Percentiles rank a stretch among this genome's conserved stretches.
Evolutionary conservation across 257 asterid genomes (phyloP).

Genomic region (Orobanche coerulescens): DNA sequence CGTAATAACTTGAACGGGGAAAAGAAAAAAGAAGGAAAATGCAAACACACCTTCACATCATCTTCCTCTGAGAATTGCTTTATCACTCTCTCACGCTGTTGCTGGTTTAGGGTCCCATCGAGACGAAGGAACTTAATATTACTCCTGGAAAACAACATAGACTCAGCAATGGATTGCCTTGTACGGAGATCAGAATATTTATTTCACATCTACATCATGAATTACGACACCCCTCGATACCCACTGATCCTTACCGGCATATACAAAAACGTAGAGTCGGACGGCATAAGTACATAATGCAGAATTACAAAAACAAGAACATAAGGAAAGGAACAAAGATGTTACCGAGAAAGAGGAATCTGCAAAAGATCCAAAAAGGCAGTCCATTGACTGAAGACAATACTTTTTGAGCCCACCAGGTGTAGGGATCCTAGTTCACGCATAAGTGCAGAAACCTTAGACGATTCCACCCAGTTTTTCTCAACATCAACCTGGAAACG

Average conservation of each 20-base stretch:
- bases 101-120: conserved; percentile 92
- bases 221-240: too few relatives aligned
- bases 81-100: conserved; percentile 85
- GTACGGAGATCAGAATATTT: too few relatives aligned
- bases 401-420: conserved; percentile 65
- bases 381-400: conserved; percentile 98
- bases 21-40: background rate
- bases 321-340: background rate
- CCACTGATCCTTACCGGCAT: too few relatives aligned
- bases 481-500: conserved; percentile 85
- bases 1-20: background rate
- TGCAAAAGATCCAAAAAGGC: conserved; percentile 88
- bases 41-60: conserved; percentile 58
- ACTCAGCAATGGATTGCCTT: too few relatives aligned
- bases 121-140: conserved; percentile 69
- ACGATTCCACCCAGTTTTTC: conserved; percentile 85
- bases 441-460: conserved; percentile 85
- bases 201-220: too few relatives aligned
- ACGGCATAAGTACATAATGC: background rate
- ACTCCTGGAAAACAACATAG: conserved; percentile 47
- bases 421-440: conserved; percentile 47
- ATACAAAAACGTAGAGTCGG: too few relatives aligned
- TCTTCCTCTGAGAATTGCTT: conserved; percentile 81
- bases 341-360: conserved; percentile 83
- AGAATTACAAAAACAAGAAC: background rate